Base-by-base conservation (phyloP, 2,329 filamentous ascomycete genomes). In the Exophiala lecanii-corni region DNA sequence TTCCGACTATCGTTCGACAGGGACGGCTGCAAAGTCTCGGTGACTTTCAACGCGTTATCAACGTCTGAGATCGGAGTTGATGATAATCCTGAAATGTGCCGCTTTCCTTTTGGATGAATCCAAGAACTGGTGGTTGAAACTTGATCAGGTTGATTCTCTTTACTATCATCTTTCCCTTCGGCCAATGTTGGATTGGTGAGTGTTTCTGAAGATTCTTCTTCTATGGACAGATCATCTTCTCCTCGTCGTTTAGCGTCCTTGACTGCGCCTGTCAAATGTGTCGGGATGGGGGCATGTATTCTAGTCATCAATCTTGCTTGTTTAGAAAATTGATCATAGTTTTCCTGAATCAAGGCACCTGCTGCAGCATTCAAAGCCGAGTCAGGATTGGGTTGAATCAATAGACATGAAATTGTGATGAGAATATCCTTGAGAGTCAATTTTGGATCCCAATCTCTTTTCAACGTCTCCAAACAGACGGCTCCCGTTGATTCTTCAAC, bases 391-490 rank as follows among this genome's bases (percentile, higher is more conserved):
- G 79, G 79, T 41, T 80, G 73, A 41, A 82, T 79, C 19, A 82
- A 62, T 17, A 82, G 64, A 61, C 79, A 82, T 2, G 70, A 75
- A 43, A 82, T 81, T 0, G 78, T 76, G 38, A 72, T 57, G 13
- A 82, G 61, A 2, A 82, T 76, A 62, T 82, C 76, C 35, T 74
- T 64, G 37, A 82, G 57, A 18, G 75, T 81, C 50, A 82, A 60
- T 19, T 66, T 73, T 10, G 69, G 63, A 44, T 75, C 71, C 79
- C 79, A 82, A 54, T 81, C 79, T 35, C 76, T 67, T 63, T 82
- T 82, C 33, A 82, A 57, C 2, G 79, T 82, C 62, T 82, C 79
- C 2, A 82, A 75, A 48, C 79, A 82, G 2, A 82, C 76, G 1
- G 73, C 73, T 4, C 79, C 79, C 0, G 74, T 76, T n/a, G 68